These are phyloP conservation scores for Phaeosphaeriaceae sp. DNA, from an alignment of 2,329 filamentous ascomycete genomes.

Conservation along the genomic window DNA sequence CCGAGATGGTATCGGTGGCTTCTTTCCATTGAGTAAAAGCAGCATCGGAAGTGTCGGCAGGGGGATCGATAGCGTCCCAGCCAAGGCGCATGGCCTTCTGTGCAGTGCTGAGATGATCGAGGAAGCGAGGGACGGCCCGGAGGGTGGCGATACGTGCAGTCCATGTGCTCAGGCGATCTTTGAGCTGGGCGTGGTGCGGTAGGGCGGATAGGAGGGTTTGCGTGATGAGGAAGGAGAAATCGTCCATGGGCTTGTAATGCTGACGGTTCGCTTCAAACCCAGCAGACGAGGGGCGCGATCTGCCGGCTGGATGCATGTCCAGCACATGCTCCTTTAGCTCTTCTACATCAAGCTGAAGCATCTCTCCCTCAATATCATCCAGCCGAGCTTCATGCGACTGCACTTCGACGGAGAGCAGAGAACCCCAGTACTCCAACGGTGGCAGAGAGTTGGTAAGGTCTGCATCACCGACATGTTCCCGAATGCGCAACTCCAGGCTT, in stretches of 20 bases:
- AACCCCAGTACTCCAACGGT: conserved; percentile 68
- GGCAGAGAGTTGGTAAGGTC: conserved; percentile 26
- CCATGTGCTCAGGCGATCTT: conserved; percentile 78
- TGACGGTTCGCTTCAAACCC: conserved; percentile 38
- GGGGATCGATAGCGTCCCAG: conserved; percentile 66
- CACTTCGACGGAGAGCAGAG: conserved; percentile 70
- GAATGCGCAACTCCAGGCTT: conserved; percentile 41
- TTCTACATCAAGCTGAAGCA: conserved; percentile 77
- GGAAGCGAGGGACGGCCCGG: conserved; percentile 71
- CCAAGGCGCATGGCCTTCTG: conserved; percentile 69
- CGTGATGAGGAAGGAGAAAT: conserved; percentile 88
- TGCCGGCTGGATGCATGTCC: conserved; percentile 70
- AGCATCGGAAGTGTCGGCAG: conserved; percentile 37
- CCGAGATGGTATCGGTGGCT: conserved; percentile 61
- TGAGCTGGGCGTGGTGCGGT: conserved; percentile 77
- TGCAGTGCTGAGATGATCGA: conserved; percentile 68
- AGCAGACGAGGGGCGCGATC: conserved; percentile 54
- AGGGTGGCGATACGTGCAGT: conserved; percentile 76
- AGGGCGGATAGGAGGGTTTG: conserved; percentile 89
- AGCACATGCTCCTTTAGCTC: conserved; percentile 90
- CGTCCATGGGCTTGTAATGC: conserved; percentile 76
- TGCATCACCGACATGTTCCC: conserved; percentile 37
- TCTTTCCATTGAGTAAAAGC: conserved; percentile 44
- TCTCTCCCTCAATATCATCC: conserved; percentile 72
- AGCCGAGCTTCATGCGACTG: conserved; percentile 73